Percentiles rank a stretch among this genome's conserved stretches.
These are phyloP conservation scores for Castanospermum australe DNA, from an alignment of 306 rosid genomes.

Conservation along the genomic window DNA sequence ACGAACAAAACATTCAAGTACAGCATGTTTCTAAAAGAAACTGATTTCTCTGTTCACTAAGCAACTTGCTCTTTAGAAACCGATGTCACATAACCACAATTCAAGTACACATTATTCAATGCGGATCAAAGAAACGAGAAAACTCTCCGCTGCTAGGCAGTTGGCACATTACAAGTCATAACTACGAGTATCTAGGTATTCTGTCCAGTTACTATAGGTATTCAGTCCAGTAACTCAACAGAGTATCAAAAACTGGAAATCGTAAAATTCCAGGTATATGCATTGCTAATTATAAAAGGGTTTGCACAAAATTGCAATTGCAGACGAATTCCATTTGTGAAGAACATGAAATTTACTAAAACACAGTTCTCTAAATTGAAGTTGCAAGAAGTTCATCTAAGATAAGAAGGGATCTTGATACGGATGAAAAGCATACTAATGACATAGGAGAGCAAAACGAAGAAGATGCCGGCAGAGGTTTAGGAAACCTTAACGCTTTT, in stretches of 20 bases:
- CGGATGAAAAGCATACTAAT: slow-evolving; percentile 96
- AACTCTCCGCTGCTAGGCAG: background rate
- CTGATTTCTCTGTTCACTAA: background rate
- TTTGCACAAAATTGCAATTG: background rate
- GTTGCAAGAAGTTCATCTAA: slow-evolving; percentile 36
- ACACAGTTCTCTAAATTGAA: background rate
- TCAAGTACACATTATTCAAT: background rate
- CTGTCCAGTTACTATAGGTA: slow-evolving; percentile 11
- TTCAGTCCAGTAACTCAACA: background rate
- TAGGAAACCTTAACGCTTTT: slow-evolving; percentile 73
- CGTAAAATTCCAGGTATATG: background rate
- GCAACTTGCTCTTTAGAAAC: background rate
- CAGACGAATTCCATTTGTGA: background rate
- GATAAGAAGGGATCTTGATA: slow-evolving; percentile 94
- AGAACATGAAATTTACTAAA: background rate
- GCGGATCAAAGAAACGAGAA: slow-evolving; percentile 8
- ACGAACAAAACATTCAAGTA: background rate
- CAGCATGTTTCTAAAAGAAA: background rate
- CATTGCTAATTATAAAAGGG: slow-evolving; percentile 6
- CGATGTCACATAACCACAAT: background rate
- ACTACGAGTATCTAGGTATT: background rate
- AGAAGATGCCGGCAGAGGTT: slow-evolving; percentile 73
- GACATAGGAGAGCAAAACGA: slow-evolving; percentile 62
- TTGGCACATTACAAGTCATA: background rate
- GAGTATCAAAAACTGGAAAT: background rate